Conservation (phyloP, 2,329 filamentous ascomycete species). For the Macroventuria anomochaeta region DNA sequence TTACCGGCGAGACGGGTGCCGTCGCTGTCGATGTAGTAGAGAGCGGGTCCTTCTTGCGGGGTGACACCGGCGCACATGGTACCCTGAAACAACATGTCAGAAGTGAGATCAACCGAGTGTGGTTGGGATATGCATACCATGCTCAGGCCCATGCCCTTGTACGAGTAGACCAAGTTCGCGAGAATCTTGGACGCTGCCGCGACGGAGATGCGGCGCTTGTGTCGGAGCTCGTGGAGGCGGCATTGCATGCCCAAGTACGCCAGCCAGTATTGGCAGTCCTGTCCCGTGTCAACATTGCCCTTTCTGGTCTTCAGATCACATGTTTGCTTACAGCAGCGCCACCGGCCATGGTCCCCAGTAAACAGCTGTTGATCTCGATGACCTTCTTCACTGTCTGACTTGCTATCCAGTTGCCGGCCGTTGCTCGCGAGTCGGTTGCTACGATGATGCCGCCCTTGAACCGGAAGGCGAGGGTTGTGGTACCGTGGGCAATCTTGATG, state of each 20-base stretch:
- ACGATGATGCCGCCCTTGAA: conserved; percentile 99
- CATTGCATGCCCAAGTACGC: conserved; percentile 99
- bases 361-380: conserved; percentile 94
- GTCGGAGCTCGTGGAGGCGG: conserved; percentile 96
- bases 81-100: conserved; percentile 57
- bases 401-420: conserved; percentile 98
- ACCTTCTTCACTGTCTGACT: conserved; percentile 99
- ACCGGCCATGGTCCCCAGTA: conserved; percentile 97
- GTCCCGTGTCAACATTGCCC: conserved; percentile 24
- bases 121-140: conserved; percentile 62
- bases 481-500: conserved; percentile 99
- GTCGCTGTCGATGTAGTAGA: conserved; percentile 99
- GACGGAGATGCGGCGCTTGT: conserved; percentile 98
- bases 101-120: background rate
- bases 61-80: conserved; percentile 99
- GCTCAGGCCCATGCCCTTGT: conserved; percentile 98
- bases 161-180: conserved; percentile 95
- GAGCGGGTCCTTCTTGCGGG: conserved; percentile 90
- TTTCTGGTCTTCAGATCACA: background rate
- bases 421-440: conserved; percentile 95
- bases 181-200: conserved; percentile 98
- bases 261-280: conserved; percentile 99
- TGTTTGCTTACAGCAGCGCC: conserved; percentile 76
- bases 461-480: conserved; percentile 95
- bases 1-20: conserved; percentile 92